Base-by-base conservation (phyloP, 139 green algal genomes). In the Closterium sp. region DNA sequence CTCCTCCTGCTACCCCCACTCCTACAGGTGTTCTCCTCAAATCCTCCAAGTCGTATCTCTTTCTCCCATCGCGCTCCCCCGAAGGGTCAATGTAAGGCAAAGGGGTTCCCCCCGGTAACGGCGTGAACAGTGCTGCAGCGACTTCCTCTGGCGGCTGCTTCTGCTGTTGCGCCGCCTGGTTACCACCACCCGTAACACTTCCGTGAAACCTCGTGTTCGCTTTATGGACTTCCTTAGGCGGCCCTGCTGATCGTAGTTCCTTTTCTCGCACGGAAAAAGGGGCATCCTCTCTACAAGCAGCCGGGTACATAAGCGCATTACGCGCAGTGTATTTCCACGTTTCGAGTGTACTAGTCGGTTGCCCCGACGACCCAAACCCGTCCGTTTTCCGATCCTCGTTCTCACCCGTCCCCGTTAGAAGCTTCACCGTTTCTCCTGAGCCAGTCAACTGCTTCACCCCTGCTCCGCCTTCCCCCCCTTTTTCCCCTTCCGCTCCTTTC, bases 191-290 rank as follows among this genome's bases (percentile, higher is more conserved):
- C 11, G 94, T 88, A n/a, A 79, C 31, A 19, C 88, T 93, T 4
- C 91, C 91, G 32, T 94, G 88, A 34, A 96, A 95, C 28, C 94
- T 89, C 21, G 94, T 95, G 62, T 91, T 94, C 31, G 34, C 30
- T 70, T 86, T 42, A 6, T 34, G 11, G 28, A 95, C 90, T 34
- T 90, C 92, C 62, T 95, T 95, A 24, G 91, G 91, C 5, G 88
- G 88, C 3, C 91, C 94, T 50, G 42, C 32, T 22, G 90, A n/a
- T 24, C 31, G 31, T 32, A 91, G 11, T 73, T 89, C 70, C 30
- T 88, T n/a, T 86, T 96, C 94, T 42, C 79, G 9, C 31, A 31
- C 29, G 22, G 91, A 90, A 9, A 95, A 62, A 17, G 94, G 93
- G 19, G 88, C 93, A 42, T 92, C 93, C 31, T 89, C 31, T 17